Evolutionary conservation across 768 basidiomycete species (phyloP).

Genomic region (Termitomyces bulborhizus): DNA sequence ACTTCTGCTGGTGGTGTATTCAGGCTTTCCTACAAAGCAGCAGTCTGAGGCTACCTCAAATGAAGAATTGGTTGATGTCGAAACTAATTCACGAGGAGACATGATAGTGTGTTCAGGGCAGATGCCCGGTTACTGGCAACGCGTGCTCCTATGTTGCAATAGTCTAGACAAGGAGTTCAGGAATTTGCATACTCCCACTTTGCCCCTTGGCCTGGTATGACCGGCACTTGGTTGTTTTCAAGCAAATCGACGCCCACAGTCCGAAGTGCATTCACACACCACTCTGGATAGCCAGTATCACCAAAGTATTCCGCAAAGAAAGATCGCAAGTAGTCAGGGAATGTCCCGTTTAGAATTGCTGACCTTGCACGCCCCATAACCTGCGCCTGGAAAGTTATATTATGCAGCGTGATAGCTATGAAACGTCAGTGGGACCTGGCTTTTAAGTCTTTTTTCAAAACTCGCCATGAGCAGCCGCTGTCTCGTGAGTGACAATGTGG

Average conservation of each 20-base stretch:
- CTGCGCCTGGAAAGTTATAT: constrained; percentile 80
- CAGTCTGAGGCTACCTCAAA: too few species aligned
- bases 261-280: constrained; percentile 81
- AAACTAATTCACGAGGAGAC: too few species aligned
- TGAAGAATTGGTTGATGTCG: too few species aligned
- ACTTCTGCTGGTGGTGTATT: too few species aligned
- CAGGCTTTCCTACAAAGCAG: too few species aligned
- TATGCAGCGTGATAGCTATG: constrained; percentile 75
- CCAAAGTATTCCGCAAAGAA: constrained; percentile 82
- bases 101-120: too few species aligned
- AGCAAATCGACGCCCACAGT: constrained; percentile 83
- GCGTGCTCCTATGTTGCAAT: neutral
- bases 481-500: constrained; percentile 73
- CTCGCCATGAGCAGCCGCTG: constrained; percentile 79
- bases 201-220: constrained; percentile 57
- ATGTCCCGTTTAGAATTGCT: constrained; percentile 71
- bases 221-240: constrained; percentile 41
- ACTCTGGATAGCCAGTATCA: constrained; percentile 73
- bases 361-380: constrained; percentile 83
- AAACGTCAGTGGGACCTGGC: constrained; percentile 9
- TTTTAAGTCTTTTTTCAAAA: constrained; percentile 11
- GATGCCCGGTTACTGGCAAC: neutral
- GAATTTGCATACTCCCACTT: constrained; percentile 76
- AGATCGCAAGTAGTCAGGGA: constrained; percentile 67
- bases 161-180: neutral